phyloP scores from a whole-genome alignment of 495 filamentous ascomycete genomes.

The Penicillium daleae region DNA sequence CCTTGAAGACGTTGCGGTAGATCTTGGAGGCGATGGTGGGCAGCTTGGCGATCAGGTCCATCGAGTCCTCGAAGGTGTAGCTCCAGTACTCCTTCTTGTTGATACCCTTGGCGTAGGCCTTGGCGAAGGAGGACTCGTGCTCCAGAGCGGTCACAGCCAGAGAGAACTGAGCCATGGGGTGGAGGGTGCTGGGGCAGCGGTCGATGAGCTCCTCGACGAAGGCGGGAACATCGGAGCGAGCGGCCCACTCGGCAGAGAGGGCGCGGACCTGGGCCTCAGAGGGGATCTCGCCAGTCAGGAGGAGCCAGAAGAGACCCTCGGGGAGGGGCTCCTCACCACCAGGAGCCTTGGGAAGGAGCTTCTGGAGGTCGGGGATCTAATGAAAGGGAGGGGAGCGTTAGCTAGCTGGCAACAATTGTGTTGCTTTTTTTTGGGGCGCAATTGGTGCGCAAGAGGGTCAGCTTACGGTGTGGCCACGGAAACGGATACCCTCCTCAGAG shows the following conservation, averaged over 20 bases:
- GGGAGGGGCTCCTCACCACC: slow-evolving; percentile 95
- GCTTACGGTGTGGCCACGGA: slow-evolving; percentile 88
- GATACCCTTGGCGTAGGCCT: slow-evolving; percentile 97
- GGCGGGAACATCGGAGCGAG: slow-evolving; percentile 92
- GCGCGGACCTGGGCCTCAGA: slow-evolving; percentile 97
- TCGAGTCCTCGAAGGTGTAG: slow-evolving; percentile 99
- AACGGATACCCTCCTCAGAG: slow-evolving; percentile 97
- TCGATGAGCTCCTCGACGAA: slow-evolving; percentile 99
- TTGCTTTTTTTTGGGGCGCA: too few species aligned
- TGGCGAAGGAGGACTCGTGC: slow-evolving; percentile 95
- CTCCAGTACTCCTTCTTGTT: slow-evolving; percentile 99
- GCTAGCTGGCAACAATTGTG: slow-evolving; percentile 6
- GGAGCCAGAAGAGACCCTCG: slow-evolving; percentile 99
- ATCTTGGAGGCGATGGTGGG: slow-evolving; percentile 96
- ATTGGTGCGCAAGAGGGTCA: neutral
- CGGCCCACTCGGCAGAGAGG: slow-evolving; percentile 97
- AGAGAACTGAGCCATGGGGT: slow-evolving; percentile 99
- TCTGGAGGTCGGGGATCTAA: slow-evolving; percentile 97
- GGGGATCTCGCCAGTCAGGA: slow-evolving; percentile 95
- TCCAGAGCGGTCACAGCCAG: slow-evolving; percentile 96
- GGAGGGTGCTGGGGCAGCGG: slow-evolving; percentile 96
- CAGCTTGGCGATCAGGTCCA: slow-evolving; percentile 99
- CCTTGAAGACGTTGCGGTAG: slow-evolving; percentile 99
- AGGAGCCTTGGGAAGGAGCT: slow-evolving; percentile 92
- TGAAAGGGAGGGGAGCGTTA: slow-evolving; percentile 21